These are phyloP conservation scores for Nymphaea thermarum DNA, from an alignment of 164 flowering plant genomes.

Conservation along the genomic window DNA sequence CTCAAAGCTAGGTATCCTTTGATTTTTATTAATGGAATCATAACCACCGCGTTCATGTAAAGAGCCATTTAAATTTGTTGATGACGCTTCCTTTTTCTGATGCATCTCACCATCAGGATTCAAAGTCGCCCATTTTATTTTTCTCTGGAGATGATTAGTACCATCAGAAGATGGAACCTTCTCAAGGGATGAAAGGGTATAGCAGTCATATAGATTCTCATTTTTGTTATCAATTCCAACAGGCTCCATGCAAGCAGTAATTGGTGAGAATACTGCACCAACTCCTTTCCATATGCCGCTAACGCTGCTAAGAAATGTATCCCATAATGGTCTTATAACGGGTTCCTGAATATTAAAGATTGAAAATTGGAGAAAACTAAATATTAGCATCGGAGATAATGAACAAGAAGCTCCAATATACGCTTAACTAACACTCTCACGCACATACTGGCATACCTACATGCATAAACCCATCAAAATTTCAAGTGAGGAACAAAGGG, in stretches of 20 bases:
- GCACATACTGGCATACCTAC: too few species aligned
- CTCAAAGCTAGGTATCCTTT: conserved; percentile 45
- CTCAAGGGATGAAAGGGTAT: conserved; percentile 55
- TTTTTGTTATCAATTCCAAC: conserved; percentile 55
- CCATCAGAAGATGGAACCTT: conserved; percentile 26
- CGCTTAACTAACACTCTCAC: too few species aligned
- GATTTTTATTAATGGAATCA: conserved; percentile 9
- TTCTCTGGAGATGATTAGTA: conserved; percentile 46
- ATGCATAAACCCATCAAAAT: background rate
- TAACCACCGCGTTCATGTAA: background rate
- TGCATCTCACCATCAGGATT: conserved; percentile 74
- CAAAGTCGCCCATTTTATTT: conserved; percentile 72
- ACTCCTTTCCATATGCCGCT: conserved; percentile 99
- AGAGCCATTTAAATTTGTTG: conserved; percentile 3
- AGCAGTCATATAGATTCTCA: conserved; percentile 73
- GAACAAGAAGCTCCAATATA: background rate
- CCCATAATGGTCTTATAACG: conserved; percentile 77
- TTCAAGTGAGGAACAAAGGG: background rate
- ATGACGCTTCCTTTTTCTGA: conserved; percentile 17
- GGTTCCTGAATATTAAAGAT: conserved; percentile 60
- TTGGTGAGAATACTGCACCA: conserved; percentile 91
- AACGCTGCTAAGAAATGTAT: conserved; percentile 83
- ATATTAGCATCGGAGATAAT: background rate
- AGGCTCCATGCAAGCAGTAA: conserved; percentile 94
- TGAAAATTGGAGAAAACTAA: background rate